Evolutionary conservation across 2,329 filamentous ascomycete genomes (phyloP), one percentile per base, ranked within the genome.

Genomic region (Aspergillus texensis): DNA sequence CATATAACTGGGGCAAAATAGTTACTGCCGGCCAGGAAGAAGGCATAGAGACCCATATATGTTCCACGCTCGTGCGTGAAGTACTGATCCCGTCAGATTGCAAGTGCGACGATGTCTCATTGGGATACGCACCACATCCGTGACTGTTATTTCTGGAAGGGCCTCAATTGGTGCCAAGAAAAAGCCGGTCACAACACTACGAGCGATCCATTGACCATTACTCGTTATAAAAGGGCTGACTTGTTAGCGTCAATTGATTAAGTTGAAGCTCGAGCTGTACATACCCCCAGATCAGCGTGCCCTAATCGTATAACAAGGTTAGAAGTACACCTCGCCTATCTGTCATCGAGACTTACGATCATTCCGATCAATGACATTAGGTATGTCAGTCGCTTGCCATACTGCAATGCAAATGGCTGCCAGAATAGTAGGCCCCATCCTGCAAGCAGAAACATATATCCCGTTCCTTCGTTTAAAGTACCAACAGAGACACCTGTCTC

Each of bases 371-470:
- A 56, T 0, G 77, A 78, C 3, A 78, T 10, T 6, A 79, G 48
- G 61, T 76, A 78, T 0, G 74, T 76, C 60, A 76, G 62, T 6
- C 77, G 71, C 62, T 78, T 78, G 26, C 81, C 81, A 69, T 79
- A 82, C 50, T 80, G 77, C 65, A 81, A 67, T 2, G 81, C 79
- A 59, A 83, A 77, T 0, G 81, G 79, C 64, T 83, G 81, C 81
- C 81, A 83, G 57, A 83, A 78, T 1, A 83, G 61, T 21, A 80
- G 70, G 0, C 79, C 79, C 80, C 81, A 83, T 26, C 80, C 80
- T 2, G 78, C 77, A 12, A 82, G 66, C 21, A 82, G 65, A 56
- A 82, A 82, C 66, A 79, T 64, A 64, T 77, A 78, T 6, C 76
- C 77, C 0, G 78, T 81, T 19, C 79, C 79, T 58, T 77, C 66